Evolutionary conservation across 441 rosid genomes (phyloP).

Genomic region (Breynia disticha): DNA sequence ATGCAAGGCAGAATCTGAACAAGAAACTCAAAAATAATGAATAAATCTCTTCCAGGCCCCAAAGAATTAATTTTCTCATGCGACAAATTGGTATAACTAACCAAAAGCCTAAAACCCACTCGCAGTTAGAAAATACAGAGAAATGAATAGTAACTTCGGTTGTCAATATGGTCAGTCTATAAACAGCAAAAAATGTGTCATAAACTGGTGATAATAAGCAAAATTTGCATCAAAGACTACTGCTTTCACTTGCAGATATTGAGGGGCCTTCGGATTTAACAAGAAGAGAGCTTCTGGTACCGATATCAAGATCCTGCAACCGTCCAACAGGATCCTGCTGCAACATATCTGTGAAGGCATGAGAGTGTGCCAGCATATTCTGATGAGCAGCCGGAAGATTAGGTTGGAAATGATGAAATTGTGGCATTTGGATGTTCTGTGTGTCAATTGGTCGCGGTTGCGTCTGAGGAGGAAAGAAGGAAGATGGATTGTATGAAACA

Average conservation of each 20-base stretch:
- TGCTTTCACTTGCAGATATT: slow-evolving; percentile 69
- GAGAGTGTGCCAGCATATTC: slow-evolving; percentile 31
- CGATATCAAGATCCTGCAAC: slow-evolving; percentile 79
- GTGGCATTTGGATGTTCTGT: slow-evolving; percentile 47
- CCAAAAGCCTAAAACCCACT: slow-evolving; percentile 15
- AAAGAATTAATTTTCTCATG: not conserved
- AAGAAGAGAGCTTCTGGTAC: slow-evolving; percentile 44
- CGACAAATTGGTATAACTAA: not conserved
- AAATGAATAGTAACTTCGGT: slow-evolving; percentile 25
- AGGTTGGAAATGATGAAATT: slow-evolving; percentile 49
- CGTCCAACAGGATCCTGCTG: slow-evolving; percentile 63
- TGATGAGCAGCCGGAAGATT: slow-evolving; percentile 31
- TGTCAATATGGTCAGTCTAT: slow-evolving; percentile 47
- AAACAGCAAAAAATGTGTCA: slow-evolving; percentile 33
- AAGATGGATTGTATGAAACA: slow-evolving; percentile 40
- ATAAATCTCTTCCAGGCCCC: not conserved
- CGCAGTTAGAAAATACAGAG: slow-evolving; percentile 22
- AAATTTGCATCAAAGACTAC: slow-evolving; percentile 38
- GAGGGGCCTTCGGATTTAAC: slow-evolving; percentile 69
- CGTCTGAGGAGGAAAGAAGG: slow-evolving; percentile 39
- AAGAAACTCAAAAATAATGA: too few relatives aligned
- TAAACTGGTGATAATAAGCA: slow-evolving; percentile 12
- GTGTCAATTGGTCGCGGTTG: slow-evolving; percentile 30
- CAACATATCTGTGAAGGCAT: slow-evolving; percentile 46
- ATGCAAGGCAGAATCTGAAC: too few relatives aligned